Conservation (phyloP, 2,329 filamentous ascomycete genomes). For the Beauveria pseudobassiana region DNA sequence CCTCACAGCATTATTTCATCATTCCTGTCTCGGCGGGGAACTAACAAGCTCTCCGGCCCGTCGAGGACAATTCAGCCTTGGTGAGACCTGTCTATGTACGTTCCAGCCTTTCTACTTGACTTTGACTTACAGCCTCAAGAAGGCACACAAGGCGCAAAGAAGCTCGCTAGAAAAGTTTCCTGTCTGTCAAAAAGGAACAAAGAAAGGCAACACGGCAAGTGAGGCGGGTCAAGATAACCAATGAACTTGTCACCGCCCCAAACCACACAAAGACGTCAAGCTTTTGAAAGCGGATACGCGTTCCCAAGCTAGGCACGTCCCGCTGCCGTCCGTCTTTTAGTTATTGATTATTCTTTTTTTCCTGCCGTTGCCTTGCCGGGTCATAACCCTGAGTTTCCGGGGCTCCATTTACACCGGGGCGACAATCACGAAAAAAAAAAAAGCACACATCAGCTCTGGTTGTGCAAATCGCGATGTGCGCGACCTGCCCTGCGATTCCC, state of each 20-base stretch:
- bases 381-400: neutral
- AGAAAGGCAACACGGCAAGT: neutral
- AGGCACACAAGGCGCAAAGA: too few relatives aligned
- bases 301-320: conserved; percentile 5
- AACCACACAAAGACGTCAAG: neutral
- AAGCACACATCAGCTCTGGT: neutral
- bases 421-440: neutral
- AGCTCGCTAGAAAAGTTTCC: too few relatives aligned
- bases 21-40: neutral
- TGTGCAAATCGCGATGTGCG: too few relatives aligned
- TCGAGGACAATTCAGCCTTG: neutral
- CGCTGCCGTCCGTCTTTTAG: neutral
- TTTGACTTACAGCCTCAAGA: too few relatives aligned
- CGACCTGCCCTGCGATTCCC: neutral
- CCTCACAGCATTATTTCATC: neutral
- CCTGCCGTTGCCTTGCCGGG: neutral
- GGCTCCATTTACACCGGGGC: neutral
- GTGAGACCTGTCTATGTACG: neutral
- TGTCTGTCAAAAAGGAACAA: too few relatives aligned
- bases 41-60: neutral
- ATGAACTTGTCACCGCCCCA: conserved; percentile 2
- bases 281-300: conserved; percentile 7
- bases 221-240: conserved; percentile 1
- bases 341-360: neutral
- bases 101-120: neutral